A percentile compares a stretch with the other conserved stretches of the same genome.
Conservation (phyloP, 192 early-diverging fungal genomes). For the Martensiomyces pterosporus region DNA sequence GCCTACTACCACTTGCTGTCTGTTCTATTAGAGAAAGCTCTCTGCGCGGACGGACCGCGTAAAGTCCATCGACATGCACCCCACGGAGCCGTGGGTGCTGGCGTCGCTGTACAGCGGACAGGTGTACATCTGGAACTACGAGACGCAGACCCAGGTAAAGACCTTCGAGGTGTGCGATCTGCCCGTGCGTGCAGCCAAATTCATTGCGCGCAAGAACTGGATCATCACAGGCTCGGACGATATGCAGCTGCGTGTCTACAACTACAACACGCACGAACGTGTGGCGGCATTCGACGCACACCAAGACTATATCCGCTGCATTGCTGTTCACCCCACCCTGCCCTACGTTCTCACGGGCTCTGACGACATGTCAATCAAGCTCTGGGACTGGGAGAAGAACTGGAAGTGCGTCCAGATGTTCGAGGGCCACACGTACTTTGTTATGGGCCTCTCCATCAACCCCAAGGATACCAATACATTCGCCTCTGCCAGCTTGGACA, state of each 20-base stretch:
- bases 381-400: conserved; percentile 99
- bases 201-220: conserved; percentile 97
- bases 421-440: conserved; percentile 96
- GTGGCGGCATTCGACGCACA: conserved; percentile 95
- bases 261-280: conserved; percentile 99
- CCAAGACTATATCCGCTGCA: conserved; percentile 91
- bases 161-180: conserved; percentile 94
- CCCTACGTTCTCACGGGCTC: conserved; percentile 90
- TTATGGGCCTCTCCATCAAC: conserved; percentile 96
- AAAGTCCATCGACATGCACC: conserved; percentile 98
- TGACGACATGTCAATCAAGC: conserved; percentile 95
- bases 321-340: conserved; percentile 96
- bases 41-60: conserved; percentile 82
- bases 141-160: conserved; percentile 92
- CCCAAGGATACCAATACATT: conserved; percentile 99
- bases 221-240: conserved; percentile 95
- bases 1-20: too few relatives aligned
- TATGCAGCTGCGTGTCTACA: conserved; percentile 95
- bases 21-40: conserved; percentile 51
- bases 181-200: conserved; percentile 96
- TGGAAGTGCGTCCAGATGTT: conserved; percentile 97
- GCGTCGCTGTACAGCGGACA: conserved; percentile 94
- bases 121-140: conserved; percentile 97
- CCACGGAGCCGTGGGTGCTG: conserved; percentile 97
- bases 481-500: conserved; percentile 93